Base-by-base conservation (phyloP, 2,329 filamentous ascomycete species). In the Fusarium sulawesiense region DNA sequence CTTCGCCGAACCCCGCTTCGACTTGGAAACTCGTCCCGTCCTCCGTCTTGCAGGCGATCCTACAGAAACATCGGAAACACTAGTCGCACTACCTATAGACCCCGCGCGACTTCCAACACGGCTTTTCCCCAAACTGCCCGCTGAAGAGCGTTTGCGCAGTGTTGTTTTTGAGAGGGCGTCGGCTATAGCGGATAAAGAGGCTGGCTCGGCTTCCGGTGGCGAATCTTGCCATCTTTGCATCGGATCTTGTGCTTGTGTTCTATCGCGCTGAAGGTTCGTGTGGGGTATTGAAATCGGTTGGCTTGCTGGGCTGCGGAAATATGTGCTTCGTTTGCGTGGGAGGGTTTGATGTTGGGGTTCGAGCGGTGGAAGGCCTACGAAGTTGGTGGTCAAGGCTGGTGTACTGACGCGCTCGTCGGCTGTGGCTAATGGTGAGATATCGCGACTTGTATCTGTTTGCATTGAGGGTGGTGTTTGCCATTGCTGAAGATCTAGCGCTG, bases 211-310 rank as follows among this genome's bases (percentile, higher is more conserved):
- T 44, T 74, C 72, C 0, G 72, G 72, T 1, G 72, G 72, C 12
- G 72, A 74, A 10, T 74, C 70, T n/a, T 66, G 72, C 72, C 72
- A 74, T 46, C 72, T 46, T 10, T 74, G 61, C 72, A 74, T 73
- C 0, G 72, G 72, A 30, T 72, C 62, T 2, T 60, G 25, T 3
- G 46, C 60, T 2, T 60, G 25, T 3, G 46, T 42, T n/a, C 20
- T 40, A 14, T 68, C 67, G 3, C 49, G 34, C 7, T 29, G 44
- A 0, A 27, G 25, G 2, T 10, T 70, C 0, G 59, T 9, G 1
- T 49, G 44, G 6, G 62, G 62, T 47, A 70, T 70, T 3, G 41
- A 20, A 9, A 70, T 67, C 2, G 66, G 66, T 11, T 67, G 56
- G 9, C 45, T 70, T 1, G 53, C 20, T 0, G 49, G 62, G 2